phyloP scores from a whole-genome alignment of 768 basidiomycete species.

The Steccherinum ochraceum region DNA sequence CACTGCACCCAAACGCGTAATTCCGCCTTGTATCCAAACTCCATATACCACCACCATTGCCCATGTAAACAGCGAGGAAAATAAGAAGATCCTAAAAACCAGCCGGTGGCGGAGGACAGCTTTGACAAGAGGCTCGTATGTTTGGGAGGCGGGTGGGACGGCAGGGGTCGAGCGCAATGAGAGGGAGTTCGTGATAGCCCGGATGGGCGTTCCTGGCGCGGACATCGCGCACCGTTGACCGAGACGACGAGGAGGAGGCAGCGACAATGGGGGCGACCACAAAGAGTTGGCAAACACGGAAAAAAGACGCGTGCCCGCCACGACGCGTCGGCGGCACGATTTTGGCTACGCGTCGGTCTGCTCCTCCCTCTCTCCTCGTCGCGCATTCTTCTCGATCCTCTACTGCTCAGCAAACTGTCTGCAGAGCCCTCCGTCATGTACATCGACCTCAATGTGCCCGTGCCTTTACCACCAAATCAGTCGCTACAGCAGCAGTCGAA shows the following conservation, averaged over 20 bases:
- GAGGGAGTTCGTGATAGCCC: slow-evolving; percentile 32
- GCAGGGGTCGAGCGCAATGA: slow-evolving; percentile 44
- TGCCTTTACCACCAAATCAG: slow-evolving; percentile 12
- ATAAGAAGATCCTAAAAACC: slow-evolving; percentile 44
- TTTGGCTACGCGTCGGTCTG: too few species aligned
- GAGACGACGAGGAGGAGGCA: background rate
- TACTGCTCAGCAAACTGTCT: background rate
- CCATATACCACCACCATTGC: slow-evolving; percentile 33
- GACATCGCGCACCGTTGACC: background rate
- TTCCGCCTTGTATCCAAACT: slow-evolving; percentile 38
- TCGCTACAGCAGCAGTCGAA: slow-evolving; percentile 27
- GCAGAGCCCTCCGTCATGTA: slow-evolving; percentile 10
- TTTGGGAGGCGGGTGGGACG: slow-evolving; percentile 49
- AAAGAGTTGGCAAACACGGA: too few species aligned
- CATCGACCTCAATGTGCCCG: slow-evolving; percentile 21
- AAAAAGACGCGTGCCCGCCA: background rate
- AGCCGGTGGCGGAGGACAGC: slow-evolving; percentile 56
- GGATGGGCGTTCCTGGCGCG: slow-evolving; percentile 28
- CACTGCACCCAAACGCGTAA: slow-evolving; percentile 25
- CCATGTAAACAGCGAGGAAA: slow-evolving; percentile 44
- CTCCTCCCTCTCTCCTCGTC: too few species aligned
- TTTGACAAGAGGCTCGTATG: slow-evolving; percentile 64
- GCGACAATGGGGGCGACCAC: too few species aligned
- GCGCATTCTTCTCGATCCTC: too few species aligned
- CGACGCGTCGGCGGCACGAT: too few species aligned